These are phyloP conservation scores for Rosa hybrid DNA, from an alignment of 331 rosid genomes.

Conservation along the genomic window DNA sequence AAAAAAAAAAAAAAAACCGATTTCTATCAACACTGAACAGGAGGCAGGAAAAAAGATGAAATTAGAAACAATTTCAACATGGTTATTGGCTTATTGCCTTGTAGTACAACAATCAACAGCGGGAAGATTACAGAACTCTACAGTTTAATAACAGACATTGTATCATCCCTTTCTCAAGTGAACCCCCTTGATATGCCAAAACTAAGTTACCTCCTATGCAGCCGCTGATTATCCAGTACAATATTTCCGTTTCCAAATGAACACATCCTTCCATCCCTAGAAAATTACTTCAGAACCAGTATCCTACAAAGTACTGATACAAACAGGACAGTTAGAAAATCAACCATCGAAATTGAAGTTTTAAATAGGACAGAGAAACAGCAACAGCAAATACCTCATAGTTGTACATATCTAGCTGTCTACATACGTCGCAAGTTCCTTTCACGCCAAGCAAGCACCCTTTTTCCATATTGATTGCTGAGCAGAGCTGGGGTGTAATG, in stretches of 20 bases:
- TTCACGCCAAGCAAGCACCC: constrained; percentile 40
- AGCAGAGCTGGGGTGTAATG: constrained; percentile 34
- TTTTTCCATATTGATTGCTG: constrained; percentile 48
- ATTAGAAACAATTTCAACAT: background rate
- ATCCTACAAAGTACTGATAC: constrained; percentile 1
- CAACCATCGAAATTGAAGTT: background rate
- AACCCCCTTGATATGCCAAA: constrained; percentile 13
- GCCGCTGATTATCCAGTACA: constrained; percentile 1
- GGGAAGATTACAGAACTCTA: constrained; percentile 18
- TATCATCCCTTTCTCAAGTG: constrained; percentile 7
- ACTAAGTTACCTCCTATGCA: constrained; percentile 7
- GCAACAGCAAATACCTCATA: constrained; percentile 9
- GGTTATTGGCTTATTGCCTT: background rate
- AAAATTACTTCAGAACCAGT: background rate
- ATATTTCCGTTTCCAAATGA: background rate
- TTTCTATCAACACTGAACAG: background rate
- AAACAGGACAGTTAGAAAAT: background rate
- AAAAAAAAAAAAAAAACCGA: too few species aligned
- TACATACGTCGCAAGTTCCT: constrained; percentile 18
- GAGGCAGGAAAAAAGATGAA: background rate
- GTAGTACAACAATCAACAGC: background rate
- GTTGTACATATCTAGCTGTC: background rate
- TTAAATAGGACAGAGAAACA: background rate
- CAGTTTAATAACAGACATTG: constrained; percentile 1
- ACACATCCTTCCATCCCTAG: constrained; percentile 1